phyloP scores from a whole-genome alignment of 331 rosid genomes.

The Telfairia occidentalis region DNA sequence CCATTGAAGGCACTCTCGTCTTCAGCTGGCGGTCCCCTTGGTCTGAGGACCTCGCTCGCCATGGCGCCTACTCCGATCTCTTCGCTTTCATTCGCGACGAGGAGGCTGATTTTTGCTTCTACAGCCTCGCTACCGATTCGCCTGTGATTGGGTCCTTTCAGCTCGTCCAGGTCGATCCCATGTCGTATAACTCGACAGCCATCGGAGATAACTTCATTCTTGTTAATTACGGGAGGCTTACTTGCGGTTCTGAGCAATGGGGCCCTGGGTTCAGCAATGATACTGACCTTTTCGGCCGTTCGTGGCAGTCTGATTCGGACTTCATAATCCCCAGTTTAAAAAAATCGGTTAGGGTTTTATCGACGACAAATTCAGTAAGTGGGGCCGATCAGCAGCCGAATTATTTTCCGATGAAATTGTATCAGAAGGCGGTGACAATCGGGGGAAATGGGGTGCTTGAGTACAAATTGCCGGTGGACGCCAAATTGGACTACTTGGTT shows the following conservation, averaged over 20 bases:
- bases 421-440: slow-evolving; percentile 44
- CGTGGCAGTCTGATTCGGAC: slow-evolving; percentile 64
- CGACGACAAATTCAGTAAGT: slow-evolving; percentile 29
- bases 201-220: slow-evolving; percentile 23
- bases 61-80: slow-evolving; percentile 85
- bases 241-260: slow-evolving; percentile 81
- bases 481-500: slow-evolving; percentile 79
- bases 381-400: slow-evolving; percentile 56
- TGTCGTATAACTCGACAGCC: slow-evolving; percentile 40
- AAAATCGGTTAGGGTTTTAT: slow-evolving; percentile 8
- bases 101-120: slow-evolving; percentile 61
- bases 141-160: slow-evolving; percentile 72
- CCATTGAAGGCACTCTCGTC: slow-evolving; percentile 69
- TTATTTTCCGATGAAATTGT: slow-evolving; percentile 62
- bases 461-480: slow-evolving; percentile 60
- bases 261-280: slow-evolving; percentile 82
- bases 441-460: slow-evolving; percentile 32
- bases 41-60: slow-evolving; percentile 39
- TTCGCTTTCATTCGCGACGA: slow-evolving; percentile 37
- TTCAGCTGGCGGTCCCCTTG: slow-evolving; percentile 93
- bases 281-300: slow-evolving; percentile 54
- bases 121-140: slow-evolving; percentile 82
- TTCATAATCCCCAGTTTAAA: slow-evolving; percentile 9
- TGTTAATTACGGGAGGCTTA: slow-evolving; percentile 70
- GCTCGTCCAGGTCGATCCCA: slow-evolving; percentile 49